These are phyloP conservation scores for Calocybe gambosa DNA, from an alignment of 1,284 basidiomycete species.

Conservation along the genomic window DNA sequence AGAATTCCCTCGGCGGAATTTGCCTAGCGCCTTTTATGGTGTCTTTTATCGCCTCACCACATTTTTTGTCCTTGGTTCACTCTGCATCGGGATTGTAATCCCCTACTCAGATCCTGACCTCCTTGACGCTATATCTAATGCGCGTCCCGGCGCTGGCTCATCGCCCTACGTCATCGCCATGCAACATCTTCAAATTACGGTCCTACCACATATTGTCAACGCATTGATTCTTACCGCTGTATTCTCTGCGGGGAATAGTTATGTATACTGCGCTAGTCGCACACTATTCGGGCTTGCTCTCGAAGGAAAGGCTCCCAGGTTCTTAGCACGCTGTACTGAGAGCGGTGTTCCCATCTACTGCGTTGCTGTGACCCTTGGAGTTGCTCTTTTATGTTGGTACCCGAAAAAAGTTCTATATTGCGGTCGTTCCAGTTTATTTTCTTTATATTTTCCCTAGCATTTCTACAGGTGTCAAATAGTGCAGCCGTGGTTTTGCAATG, in stretches of 20 bases:
- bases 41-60: slow-evolving; percentile 45
- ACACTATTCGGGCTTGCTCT: slow-evolving; percentile 69
- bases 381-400: slow-evolving; percentile 36
- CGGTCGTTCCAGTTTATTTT: slow-evolving; percentile 1
- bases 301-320: slow-evolving; percentile 53
- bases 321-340: slow-evolving; percentile 50
- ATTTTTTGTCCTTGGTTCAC: slow-evolving; percentile 46
- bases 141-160: slow-evolving; percentile 48
- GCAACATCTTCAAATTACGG: slow-evolving; percentile 48
- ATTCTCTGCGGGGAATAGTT: slow-evolving; percentile 75
- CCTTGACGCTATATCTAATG: slow-evolving; percentile 36
- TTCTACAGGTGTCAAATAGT: slow-evolving; percentile 41
- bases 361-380: slow-evolving; percentile 30
- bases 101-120: slow-evolving; percentile 57
- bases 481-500: slow-evolving; percentile 41
- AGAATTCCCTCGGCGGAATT: slow-evolving; percentile 30
- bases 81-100: slow-evolving; percentile 62
- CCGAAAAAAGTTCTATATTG: neutral
- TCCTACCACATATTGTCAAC: slow-evolving; percentile 63
- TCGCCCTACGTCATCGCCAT: slow-evolving; percentile 77
- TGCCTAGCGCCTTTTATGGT: slow-evolving; percentile 37
- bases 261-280: slow-evolving; percentile 71
- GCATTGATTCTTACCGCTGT: slow-evolving; percentile 59
- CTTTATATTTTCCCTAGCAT: slow-evolving; percentile 28
- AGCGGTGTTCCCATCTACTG: slow-evolving; percentile 59